Evolutionary conservation across 225 moss, liverwort and hornwort species (phyloP).

Genomic region (Straminergon stramineum): DNA sequence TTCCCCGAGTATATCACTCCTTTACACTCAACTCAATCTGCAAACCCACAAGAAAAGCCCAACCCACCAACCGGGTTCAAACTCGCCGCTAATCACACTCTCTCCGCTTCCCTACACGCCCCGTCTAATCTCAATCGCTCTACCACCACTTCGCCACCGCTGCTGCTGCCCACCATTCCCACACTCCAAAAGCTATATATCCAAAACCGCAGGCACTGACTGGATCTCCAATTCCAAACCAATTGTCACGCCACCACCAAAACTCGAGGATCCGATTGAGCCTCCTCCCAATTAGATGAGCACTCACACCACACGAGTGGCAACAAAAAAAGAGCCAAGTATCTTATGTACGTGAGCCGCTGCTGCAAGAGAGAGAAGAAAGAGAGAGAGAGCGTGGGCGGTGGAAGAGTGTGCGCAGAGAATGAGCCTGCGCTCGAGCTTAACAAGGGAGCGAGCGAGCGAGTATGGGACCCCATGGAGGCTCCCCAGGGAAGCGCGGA

Average conservation of each 20-base stretch:
- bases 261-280: background rate
- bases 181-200: background rate
- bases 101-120: background rate
- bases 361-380: too few species aligned
- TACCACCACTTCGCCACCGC: background rate
- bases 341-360: background rate
- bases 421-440: constrained; percentile 11
- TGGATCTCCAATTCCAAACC: constrained; percentile 3
- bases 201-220: background rate
- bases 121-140: constrained; percentile 5
- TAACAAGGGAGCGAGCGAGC: background rate
- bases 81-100: background rate
- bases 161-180: constrained; percentile 27
- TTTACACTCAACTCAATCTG: constrained; percentile 2
- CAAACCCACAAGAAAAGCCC: background rate
- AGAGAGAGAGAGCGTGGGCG: background rate
- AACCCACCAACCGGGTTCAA: background rate
- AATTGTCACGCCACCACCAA: background rate
- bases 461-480: background rate
- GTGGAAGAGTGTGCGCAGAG: background rate
- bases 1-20: background rate
- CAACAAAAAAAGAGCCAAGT: background rate
- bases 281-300: background rate
- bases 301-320: background rate
- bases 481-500: background rate